These are phyloP conservation scores for Posidonia australis DNA, from an alignment of 106 monocot genomes.

Conservation along the genomic window DNA sequence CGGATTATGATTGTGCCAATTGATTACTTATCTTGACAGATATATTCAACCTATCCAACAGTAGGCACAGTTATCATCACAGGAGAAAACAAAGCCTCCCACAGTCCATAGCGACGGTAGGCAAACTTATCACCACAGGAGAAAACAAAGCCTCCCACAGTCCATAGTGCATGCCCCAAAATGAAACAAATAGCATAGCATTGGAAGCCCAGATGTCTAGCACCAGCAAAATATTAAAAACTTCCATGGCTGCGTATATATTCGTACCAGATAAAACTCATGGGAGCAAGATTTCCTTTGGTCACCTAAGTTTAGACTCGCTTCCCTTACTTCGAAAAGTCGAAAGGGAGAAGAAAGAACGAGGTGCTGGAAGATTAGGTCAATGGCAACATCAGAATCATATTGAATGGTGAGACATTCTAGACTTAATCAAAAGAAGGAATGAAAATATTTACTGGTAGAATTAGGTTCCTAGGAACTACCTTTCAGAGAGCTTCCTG, in stretches of 20 bases:
- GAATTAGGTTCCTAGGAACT: background rate
- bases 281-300: background rate
- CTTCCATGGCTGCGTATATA: background rate
- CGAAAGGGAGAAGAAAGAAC: conserved; percentile 95
- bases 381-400: background rate
- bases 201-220: background rate
- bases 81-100: no score
- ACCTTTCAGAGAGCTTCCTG: conserved; percentile 51
- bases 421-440: background rate
- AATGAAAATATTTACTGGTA: no score
- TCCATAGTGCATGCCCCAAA: background rate
- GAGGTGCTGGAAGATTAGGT: conserved; percentile 37
- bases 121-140: background rate
- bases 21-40: no score
- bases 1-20: no score
- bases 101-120: background rate
- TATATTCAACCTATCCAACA: background rate
- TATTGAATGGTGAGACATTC: background rate
- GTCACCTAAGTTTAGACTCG: conserved; percentile 70
- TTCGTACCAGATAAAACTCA: background rate
- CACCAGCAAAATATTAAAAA: background rate
- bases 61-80: background rate
- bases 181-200: no score
- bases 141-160: no score
- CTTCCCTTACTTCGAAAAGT: conserved; percentile 70